Percentiles rank a stretch among this genome's conserved stretches.
These are phyloP conservation scores for Pseudogymnoascus sp. DNA, from an alignment of 2,329 filamentous ascomycete genomes.

Conservation along the genomic window DNA sequence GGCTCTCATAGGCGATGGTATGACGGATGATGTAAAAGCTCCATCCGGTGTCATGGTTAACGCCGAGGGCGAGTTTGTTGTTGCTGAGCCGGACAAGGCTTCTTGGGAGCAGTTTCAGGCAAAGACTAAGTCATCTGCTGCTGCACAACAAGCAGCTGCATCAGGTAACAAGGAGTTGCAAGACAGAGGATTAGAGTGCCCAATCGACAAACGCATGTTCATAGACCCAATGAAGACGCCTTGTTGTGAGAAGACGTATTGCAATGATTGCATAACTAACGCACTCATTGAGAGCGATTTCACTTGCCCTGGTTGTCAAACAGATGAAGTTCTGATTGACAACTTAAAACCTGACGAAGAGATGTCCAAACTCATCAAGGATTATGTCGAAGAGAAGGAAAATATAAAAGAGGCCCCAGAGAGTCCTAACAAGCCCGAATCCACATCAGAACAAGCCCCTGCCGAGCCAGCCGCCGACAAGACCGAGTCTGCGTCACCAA, in stretches of 20 bases:
- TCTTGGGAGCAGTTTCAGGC: slow-evolving; percentile 97
- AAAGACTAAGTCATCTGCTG: slow-evolving; percentile 78
- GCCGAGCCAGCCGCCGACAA: slow-evolving; percentile 24
- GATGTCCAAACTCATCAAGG: slow-evolving; percentile 66
- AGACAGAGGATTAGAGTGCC: slow-evolving; percentile 82
- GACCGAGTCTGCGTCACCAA: slow-evolving; percentile 29
- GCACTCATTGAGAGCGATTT: slow-evolving; percentile 98
- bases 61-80: slow-evolving; percentile 92
- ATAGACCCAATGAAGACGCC: slow-evolving; percentile 98
- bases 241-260: slow-evolving; percentile 97
- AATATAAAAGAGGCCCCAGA: slow-evolving; percentile 33
- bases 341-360: slow-evolving; percentile 79
- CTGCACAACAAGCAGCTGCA: slow-evolving; percentile 68
- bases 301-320: slow-evolving; percentile 84
- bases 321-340: slow-evolving; percentile 87
- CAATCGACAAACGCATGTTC: slow-evolving; percentile 96
- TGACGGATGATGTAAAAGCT: slow-evolving; percentile 71
- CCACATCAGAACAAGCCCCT: slow-evolving; percentile 27
- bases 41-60: slow-evolving; percentile 94
- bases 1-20: slow-evolving; percentile 62
- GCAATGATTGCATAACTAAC: slow-evolving; percentile 99
- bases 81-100: slow-evolving; percentile 89
- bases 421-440: slow-evolving; percentile 13
- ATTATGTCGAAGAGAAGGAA: slow-evolving; percentile 54
- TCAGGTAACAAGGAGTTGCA: slow-evolving; percentile 79